Percentiles rank a stretch among this genome's conserved stretches.
Conservation (phyloP, 805 yeast species). For the Hanseniaspora singularis region DNA sequence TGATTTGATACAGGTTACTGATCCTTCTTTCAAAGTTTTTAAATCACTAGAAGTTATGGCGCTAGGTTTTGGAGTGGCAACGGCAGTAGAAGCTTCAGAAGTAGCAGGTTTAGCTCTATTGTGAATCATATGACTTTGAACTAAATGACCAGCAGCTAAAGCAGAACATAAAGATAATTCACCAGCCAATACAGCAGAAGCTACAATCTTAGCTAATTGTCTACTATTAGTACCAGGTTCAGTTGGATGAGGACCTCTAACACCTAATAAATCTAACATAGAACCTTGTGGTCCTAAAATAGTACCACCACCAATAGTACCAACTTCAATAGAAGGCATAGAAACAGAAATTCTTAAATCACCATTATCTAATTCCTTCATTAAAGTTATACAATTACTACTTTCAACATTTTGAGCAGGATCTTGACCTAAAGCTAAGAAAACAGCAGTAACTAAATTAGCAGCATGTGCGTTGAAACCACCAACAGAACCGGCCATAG, state of each 20-base stretch:
- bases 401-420: conserved; percentile 99
- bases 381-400: conserved; percentile 91
- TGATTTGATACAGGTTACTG: conserved; percentile 63
- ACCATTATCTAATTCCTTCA: conserved; percentile 64
- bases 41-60: conserved; percentile 28
- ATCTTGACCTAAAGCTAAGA: conserved; percentile 93
- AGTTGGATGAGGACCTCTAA: conserved; percentile 88
- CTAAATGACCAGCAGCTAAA: conserved; percentile 95
- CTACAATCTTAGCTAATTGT: conserved; percentile 82
- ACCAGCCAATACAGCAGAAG: conserved; percentile 90
- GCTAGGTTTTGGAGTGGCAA: no score
- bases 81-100: conserved; percentile 25
- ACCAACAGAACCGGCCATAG: conserved; percentile 97
- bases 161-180: conserved; percentile 92
- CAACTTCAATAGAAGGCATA: conserved; percentile 98
- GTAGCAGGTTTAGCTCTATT: conserved; percentile 52
- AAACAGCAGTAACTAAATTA: conserved; percentile 87
- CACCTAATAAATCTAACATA: conserved; percentile 87
- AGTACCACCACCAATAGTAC: conserved; percentile 99
- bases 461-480: conserved; percentile 99
- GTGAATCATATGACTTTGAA: conserved; percentile 92
- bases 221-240: conserved; percentile 91
- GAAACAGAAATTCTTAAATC: conserved; percentile 88
- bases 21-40: conserved; percentile 51
- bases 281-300: conserved; percentile 94